Conservation (phyloP, 805 yeast genomes). For the Saccharomycopsis microspora region DNA sequence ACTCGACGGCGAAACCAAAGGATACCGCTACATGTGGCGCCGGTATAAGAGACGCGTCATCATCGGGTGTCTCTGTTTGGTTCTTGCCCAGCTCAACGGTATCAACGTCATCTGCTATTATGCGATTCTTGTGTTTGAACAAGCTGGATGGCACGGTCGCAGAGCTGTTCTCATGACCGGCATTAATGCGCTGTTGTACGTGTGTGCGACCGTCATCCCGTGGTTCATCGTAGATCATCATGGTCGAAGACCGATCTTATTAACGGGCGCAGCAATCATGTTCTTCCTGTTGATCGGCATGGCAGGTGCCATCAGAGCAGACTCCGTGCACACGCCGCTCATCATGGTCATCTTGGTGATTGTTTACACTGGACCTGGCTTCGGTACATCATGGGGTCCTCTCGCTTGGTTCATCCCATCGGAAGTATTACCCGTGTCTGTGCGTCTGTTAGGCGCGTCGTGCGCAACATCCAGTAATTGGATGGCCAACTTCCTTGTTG, state of each 20-base stretch:
- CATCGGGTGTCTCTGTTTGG: constrained; percentile 83
- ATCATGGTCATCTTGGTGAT: constrained; percentile 70
- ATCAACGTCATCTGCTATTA: constrained; percentile 87
- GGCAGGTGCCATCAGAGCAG: constrained; percentile 45
- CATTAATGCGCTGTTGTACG: constrained; percentile 50
- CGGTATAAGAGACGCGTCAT: constrained; percentile 67
- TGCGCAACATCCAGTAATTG: constrained; percentile 87
- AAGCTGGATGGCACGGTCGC: constrained; percentile 90
- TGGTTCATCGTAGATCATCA: constrained; percentile 85
- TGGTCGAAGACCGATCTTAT: constrained; percentile 82
- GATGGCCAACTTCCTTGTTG: constrained; percentile 87
- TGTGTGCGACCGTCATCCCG: constrained; percentile 67
- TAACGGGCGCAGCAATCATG: constrained; percentile 75
- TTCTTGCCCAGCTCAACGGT: constrained; percentile 90
- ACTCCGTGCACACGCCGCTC: constrained; percentile 45
- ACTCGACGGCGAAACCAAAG: constrained; percentile 64
- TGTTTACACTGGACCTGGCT: constrained; percentile 63
- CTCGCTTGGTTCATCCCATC: constrained; percentile 84
- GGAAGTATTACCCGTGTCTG: constrained; percentile 75
- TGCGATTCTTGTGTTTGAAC: constrained; percentile 89
- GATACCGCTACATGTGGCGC: constrained; percentile 65
- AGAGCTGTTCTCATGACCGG: constrained; percentile 89
- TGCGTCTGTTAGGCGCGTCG: constrained; percentile 85
- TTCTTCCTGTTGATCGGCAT: constrained; percentile 56
- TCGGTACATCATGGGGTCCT: constrained; percentile 92